Evolutionary conservation across 768 basidiomycete species (phyloP), one percentile per base, ranked within the genome.

Genomic region (Boletus speciosus): DNA sequence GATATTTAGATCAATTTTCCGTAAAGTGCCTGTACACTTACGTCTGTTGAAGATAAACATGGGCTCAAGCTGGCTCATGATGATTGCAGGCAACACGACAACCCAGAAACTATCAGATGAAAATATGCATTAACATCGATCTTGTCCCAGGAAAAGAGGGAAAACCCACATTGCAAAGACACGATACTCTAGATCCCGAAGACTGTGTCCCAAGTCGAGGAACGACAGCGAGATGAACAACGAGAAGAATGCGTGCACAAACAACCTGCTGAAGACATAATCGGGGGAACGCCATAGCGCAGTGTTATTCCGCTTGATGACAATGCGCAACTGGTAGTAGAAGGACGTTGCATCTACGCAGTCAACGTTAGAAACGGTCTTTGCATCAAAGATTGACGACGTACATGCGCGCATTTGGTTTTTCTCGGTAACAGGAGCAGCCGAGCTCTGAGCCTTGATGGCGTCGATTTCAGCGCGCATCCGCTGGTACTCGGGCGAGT

Each of bases 261-360:
- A 91, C 25, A 93, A 73, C 19, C 93, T 82, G 48, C 83, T 90
- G 74, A 86, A 93, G 47, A 90, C 83, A 66, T 94, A 95, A 59
- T 92, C 84, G 4, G 91, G 88, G 9, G 85, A 88, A 51, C 93
- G 78, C 87, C 89, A 94, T 12, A 93, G 73, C 2, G 89, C 84
- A 6, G 75, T 61, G 62, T 84, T 84, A 65, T 89, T 88, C 39
- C 92, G 78, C 21, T 73, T 60, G 16, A 83, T 76, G 54, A 94
- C 90, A 14, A 78, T 75, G 58, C 76, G 76, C 57, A 94, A 74
- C 68, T 96, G 93, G 66, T 84, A 85, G 47, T 78, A 68, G 74
- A 91, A 86, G 0, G 86, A 76, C 0, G 90, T 90, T 1, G 92
- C 88, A 66, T 90, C 84, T 87, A 43, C 6, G 48, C 3, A 25